Evolutionary conservation across 805 yeast species (phyloP).

Genomic region (Suhomyces sp.): DNA sequence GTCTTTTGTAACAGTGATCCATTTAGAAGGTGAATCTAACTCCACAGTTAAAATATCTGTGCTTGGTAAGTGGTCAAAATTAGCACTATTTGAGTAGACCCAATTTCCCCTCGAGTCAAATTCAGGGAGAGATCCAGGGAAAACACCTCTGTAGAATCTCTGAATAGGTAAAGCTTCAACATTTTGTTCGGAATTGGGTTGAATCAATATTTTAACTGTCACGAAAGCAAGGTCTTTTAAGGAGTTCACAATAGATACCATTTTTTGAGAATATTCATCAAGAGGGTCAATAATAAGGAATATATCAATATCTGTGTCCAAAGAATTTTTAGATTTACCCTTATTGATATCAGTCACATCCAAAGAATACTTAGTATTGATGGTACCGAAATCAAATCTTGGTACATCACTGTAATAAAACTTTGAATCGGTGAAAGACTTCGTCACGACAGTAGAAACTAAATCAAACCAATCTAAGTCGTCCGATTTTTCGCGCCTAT

Average conservation of each 20-base stretch:
- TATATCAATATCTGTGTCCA: constrained; percentile 49
- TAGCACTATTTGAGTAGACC: constrained; percentile 21
- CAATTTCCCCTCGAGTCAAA: constrained; percentile 29
- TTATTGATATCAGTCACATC: constrained; percentile 18
- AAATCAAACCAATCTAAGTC: constrained; percentile 49
- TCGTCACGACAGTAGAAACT: constrained; percentile 42
- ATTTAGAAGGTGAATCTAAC: constrained; percentile 60
- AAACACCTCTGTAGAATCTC: constrained; percentile 56
- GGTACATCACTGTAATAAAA: constrained; percentile 42
- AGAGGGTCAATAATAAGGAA: constrained; percentile 70
- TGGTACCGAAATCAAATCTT: constrained; percentile 45
- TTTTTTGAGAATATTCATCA: constrained; percentile 64
- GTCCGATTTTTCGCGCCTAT: constrained; percentile 17
- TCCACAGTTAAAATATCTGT: constrained; percentile 52
- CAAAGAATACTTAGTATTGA: constrained; percentile 28
- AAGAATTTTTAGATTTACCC: not conserved
- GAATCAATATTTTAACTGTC: constrained; percentile 52
- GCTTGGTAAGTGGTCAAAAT: constrained; percentile 49
- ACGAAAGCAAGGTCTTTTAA: constrained; percentile 49
- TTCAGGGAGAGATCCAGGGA: constrained; percentile 28
- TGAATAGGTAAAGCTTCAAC: constrained; percentile 40
- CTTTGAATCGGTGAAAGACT: constrained; percentile 46
- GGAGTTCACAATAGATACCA: constrained; percentile 45
- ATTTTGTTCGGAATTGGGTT: constrained; percentile 48
- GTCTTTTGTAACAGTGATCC: constrained; percentile 60